These are phyloP conservation scores for Forsythia suspensa DNA, from an alignment of 257 asterid genomes.

Conservation along the genomic window DNA sequence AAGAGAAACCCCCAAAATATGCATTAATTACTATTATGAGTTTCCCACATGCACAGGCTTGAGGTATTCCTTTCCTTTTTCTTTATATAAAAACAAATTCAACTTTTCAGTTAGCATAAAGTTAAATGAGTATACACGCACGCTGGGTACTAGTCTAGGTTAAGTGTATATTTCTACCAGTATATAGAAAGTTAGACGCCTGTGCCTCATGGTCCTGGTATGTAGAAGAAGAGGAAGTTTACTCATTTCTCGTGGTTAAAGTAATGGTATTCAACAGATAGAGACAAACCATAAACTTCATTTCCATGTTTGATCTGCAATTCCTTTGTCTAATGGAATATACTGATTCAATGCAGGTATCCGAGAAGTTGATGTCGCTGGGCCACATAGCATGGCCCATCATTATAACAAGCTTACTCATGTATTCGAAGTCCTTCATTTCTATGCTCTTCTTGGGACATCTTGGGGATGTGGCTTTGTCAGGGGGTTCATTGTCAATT, in stretches of 20 bases:
- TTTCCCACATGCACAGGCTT: slow-evolving; percentile 23
- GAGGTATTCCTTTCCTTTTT: slow-evolving; percentile 13
- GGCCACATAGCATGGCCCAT: slow-evolving; percentile 34
- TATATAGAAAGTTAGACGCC: background rate
- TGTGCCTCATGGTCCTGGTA: slow-evolving; percentile 2
- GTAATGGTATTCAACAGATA: slow-evolving; percentile 14
- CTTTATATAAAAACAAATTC: slow-evolving; percentile 15
- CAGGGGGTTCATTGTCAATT: slow-evolving; percentile 48
- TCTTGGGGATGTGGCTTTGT: slow-evolving; percentile 43
- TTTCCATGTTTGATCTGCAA: slow-evolving; percentile 12
- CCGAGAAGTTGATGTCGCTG: slow-evolving; percentile 34
- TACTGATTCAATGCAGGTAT: slow-evolving; percentile 35
- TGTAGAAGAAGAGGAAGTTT: background rate
- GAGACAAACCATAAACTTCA: background rate
- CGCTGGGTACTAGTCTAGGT: slow-evolving; percentile 16
- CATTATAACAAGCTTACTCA: slow-evolving; percentile 32
- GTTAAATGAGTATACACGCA: slow-evolving; percentile 7
- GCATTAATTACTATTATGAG: slow-evolving; percentile 22
- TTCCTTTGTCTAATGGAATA: slow-evolving; percentile 9
- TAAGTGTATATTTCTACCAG: background rate
- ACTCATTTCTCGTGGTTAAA: slow-evolving; percentile 15
- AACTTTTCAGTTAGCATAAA: slow-evolving; percentile 10
- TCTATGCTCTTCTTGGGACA: slow-evolving; percentile 52
- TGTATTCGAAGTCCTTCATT: slow-evolving; percentile 49
- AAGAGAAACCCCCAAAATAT: slow-evolving; percentile 18